Base-by-base conservation (phyloP, 1,284 basidiomycete species). In the Ustilago bromivora region DNA sequence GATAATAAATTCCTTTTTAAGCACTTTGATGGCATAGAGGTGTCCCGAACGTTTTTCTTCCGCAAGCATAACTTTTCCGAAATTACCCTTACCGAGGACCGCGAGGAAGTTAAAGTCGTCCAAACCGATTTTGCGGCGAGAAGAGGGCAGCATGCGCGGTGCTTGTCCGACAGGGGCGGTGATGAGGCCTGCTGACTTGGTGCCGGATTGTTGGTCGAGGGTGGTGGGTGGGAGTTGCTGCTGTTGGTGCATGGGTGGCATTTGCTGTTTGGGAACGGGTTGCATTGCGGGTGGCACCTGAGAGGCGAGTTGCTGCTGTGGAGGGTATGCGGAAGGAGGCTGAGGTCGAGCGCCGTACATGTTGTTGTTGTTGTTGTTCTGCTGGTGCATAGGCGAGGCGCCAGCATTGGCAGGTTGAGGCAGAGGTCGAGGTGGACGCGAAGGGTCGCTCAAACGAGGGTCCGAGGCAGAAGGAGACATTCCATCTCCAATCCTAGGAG, bases 1-100 rank as follows among this genome's bases (percentile, higher is more conserved):
- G 81, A 99, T 99, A 87, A 99, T 99, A 85, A 99, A 99, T 88
- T 99, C 97, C 87, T 99, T 99, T 90, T 99, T 99, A 86, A 99
- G 88, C 43, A 99, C 97, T 88, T 99, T 99, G 90, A 99, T 98
- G n/a, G 97, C 97, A 87, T 94, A 99, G 69, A 99, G 87, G 68
- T 90, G 91, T 82, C 91, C 94, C 34, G 91, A 90, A 84, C 90
- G 91, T 90, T 98, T 99, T 89, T 99, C 97, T 87, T 99, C 97
- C 19, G 97, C 97, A 64, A 99, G 89, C 97, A 99, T 99, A 87
- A 99, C 97, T 87, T 99, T 99, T 66, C 97, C 97, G 83, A 99
- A 99, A 88, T 99, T 99, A 85, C 97, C 97, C 88, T 99, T 99
- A 68, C 97, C 97, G 36, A 99, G 90, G 8, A 99, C 97, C 23